Evolutionary conservation across 106 monocot genomes (phyloP).

Genomic region (Acorus calamus): DNA sequence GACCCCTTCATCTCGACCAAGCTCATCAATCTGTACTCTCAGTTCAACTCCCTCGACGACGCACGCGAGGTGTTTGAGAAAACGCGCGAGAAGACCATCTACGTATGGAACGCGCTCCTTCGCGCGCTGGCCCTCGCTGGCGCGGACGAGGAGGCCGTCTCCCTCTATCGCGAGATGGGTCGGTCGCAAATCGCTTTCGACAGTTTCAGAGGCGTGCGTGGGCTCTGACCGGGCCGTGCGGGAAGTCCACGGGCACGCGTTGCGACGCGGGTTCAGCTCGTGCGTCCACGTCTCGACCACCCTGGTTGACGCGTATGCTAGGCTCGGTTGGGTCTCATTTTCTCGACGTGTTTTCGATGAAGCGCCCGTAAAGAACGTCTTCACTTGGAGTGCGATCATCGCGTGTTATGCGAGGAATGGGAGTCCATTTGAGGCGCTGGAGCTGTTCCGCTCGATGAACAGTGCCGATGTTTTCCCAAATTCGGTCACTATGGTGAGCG

Average conservation of each 20-base stretch:
- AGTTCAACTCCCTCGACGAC: conserved; percentile 22
- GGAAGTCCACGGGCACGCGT: conserved; percentile 42
- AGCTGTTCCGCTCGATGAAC: conserved; percentile 47
- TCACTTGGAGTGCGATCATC: conserved; percentile 90
- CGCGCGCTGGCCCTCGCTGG: conserved; percentile 40
- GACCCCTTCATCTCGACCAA: conserved; percentile 75
- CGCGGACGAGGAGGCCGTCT: conserved; percentile 42
- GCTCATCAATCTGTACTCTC: conserved; percentile 61
- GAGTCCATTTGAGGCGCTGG: conserved; percentile 44
- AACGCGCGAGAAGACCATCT: conserved; percentile 45
- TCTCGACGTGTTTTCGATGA: conserved; percentile 49
- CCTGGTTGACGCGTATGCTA: conserved; percentile 67
- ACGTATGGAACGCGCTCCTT: conserved; percentile 67
- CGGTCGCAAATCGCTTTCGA: conserved; percentile 22
- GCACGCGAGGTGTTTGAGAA: conserved; percentile 65
- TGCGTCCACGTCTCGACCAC: conserved; percentile 62
- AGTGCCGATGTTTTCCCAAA: conserved; percentile 31
- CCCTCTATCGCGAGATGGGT: conserved; percentile 37
- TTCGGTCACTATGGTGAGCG: conserved; percentile 66
- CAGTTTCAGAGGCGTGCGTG: conserved; percentile 75
- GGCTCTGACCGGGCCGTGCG: conserved; percentile 24
- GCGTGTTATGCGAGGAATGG: conserved; percentile 64
- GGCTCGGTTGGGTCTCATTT: conserved; percentile 32
- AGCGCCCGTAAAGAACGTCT: conserved; percentile 51
- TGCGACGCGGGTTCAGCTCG: conserved; percentile 29